Base-by-base conservation (phyloP, 768 basidiomycete genomes). In the Mycena albidolilacea region DNA sequence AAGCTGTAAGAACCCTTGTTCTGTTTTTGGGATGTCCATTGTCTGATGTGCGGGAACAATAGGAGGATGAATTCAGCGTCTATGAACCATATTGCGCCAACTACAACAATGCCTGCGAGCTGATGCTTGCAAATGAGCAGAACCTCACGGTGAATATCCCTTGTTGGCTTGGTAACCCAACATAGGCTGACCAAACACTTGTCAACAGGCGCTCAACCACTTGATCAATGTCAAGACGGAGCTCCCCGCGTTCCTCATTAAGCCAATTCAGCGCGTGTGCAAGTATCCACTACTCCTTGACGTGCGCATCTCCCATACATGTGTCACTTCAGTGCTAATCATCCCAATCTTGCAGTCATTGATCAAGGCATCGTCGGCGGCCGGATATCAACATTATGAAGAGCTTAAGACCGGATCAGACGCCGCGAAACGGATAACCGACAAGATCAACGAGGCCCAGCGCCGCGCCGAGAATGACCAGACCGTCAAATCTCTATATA, bases 11-110 rank as follows among this genome's bases (percentile, higher is more conserved):
- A 90, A 48, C 70, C 54, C 68, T 77, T 64, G 57, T 85, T 74
- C 86, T 86, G 30, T 76, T 83, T 80, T 85, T 67, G 72, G 82
- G 85, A 63, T 55, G 73, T 83, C 83, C 83, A 83, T 89, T 88
- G 82, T 87, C 71, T 78, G 69, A 82, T 77, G 76, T 75, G 78
- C 79, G 30, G 84, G 81, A 85, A 87, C 86, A 89, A 89, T 87
- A 98, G 95, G 97, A 99, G 88, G 91, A 96, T 69, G 96, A 97
- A 78, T 99, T 99, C 78, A 90, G 91, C 39, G 95, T 96, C 44
- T 99, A 99, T 82, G 97, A 98, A 79, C 96, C 97, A 10, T 99
- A 98, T 82, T 99, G 97, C 83, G 95, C 95, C 65, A 97, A 98
- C 82, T 97, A 97, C 84, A 93, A 93, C 38, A 92, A 90, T 74